Base-by-base conservation (phyloP, 192 early-diverging fungal genomes). In the Coemansia asiatica region DNA sequence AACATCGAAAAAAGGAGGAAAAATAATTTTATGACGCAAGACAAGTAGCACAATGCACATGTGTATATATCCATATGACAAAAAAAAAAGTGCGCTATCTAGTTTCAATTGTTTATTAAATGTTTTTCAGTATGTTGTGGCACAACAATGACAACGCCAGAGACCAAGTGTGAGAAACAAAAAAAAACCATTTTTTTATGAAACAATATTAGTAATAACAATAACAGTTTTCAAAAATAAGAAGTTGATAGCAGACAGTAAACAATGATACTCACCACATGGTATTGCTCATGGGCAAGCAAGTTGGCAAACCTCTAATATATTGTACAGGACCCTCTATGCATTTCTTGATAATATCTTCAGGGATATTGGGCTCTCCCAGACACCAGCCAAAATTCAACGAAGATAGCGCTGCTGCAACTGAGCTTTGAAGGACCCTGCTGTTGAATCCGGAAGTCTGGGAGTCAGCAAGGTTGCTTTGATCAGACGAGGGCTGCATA, bases 281-380 rank as follows among this genome's bases (percentile, higher is more conserved):
- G 28, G 78, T 81, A 59, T 62, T 61, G 54, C 63, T 67, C 71
- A 81, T 76, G 25, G 69, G 69, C 22, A 83, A 60, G 22, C 72
- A 82, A 0, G 68, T 77, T 6, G 80, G 80, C 44, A 82, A 25
- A 8, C 75, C 74, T 19, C 67, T 60, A 3, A 77, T 50, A n/a
- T 29, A 21, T 1, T 40, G 38, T 9, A 62, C 36, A 9, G 64
- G 60, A 12, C 80, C 80, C 9, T 69, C 48, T 9, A 77, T 54
- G 53, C 85, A 87, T 7, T 85, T 62, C 25, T 72, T 76, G 44
- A 87, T 81, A 22, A 58, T 66, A 28, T 66, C 61, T 36, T 76
- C 86, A 2, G 83, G 86, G 28, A 87, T 85, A 63, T 87, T 87
- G 2, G 75, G 71, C 63, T 74, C 74, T 9, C 82, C 82, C 3